These are phyloP conservation scores for Ehretia macrophylla DNA, from an alignment of 257 asterid species.

Conservation along the genomic window DNA sequence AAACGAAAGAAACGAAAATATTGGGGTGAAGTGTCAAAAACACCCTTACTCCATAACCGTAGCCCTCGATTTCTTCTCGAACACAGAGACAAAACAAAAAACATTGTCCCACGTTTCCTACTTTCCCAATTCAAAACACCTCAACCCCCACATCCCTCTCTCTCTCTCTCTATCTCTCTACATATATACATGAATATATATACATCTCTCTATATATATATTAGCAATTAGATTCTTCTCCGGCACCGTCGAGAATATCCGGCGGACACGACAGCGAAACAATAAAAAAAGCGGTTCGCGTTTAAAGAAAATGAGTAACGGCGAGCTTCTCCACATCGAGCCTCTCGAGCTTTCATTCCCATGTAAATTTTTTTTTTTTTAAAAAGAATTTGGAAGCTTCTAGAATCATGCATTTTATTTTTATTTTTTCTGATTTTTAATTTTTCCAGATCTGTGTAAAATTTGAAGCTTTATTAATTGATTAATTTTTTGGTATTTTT, in stretches of 20 bases:
- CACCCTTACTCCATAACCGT: neutral
- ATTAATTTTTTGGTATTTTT: conserved; percentile 11
- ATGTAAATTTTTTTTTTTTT: conserved; percentile 25
- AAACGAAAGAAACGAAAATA: no score
- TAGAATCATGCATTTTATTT: neutral
- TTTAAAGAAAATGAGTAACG: conserved; percentile 29
- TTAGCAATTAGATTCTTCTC: neutral
- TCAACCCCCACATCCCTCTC: neutral
- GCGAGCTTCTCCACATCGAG: conserved; percentile 66
- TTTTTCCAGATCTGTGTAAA: conserved; percentile 31
- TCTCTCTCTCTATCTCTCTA: conserved; percentile 2
- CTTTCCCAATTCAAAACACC: conserved; percentile 4
- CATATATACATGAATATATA: no score
- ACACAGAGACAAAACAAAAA: no score
- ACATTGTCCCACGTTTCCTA: conserved; percentile 7
- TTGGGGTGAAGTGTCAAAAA: neutral
- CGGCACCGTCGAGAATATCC: conserved; percentile 11
- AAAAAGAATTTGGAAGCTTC: neutral
- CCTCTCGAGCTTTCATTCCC: conserved; percentile 79
- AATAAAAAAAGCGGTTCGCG: conserved; percentile 1
- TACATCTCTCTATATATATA: no score
- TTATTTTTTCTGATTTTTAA: neutral
- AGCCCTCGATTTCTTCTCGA: no score
- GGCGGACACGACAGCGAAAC: conserved; percentile 1
- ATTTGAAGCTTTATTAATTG: conserved; percentile 7